Evolutionary conservation across 2,329 filamentous ascomycete species (phyloP).

Genomic region (Colletotrichum echinochloae): DNA sequence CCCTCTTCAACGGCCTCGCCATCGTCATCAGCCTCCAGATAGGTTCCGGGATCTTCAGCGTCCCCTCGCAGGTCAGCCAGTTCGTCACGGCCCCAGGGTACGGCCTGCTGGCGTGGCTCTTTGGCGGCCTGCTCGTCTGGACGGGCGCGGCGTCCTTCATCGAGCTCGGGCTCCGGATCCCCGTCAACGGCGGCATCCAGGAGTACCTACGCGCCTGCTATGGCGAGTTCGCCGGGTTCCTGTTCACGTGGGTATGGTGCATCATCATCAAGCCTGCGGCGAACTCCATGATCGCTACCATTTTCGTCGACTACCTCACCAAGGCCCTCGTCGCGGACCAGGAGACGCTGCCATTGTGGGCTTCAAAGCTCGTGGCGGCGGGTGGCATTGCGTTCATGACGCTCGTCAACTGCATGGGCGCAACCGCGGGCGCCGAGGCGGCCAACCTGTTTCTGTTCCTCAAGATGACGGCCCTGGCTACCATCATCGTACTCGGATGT

Average conservation of each 20-base stretch:
- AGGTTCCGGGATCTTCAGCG: slow-evolving; percentile 61
- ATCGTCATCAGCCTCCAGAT: slow-evolving; percentile 61
- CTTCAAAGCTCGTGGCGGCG: slow-evolving; percentile 53
- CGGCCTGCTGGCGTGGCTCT: slow-evolving; percentile 56
- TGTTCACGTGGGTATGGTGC: slow-evolving; percentile 59
- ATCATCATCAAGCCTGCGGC: slow-evolving; percentile 57
- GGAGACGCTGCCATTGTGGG: slow-evolving; percentile 41
- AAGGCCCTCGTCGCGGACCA: slow-evolving; percentile 47
- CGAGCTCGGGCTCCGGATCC: slow-evolving; percentile 59
- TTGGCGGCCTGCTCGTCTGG: slow-evolving; percentile 59
- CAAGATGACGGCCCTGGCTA: slow-evolving; percentile 43
- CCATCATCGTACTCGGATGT: slow-evolving; percentile 43
- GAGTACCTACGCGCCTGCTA: slow-evolving; percentile 57
- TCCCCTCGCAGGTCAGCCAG: slow-evolving; percentile 56
- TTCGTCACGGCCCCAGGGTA: slow-evolving; percentile 56
- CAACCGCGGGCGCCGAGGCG: slow-evolving; percentile 52
- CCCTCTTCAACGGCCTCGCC: slow-evolving; percentile 50
- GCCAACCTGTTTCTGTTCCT: slow-evolving; percentile 56
- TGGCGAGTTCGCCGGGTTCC: slow-evolving; percentile 56
- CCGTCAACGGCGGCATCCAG: slow-evolving; percentile 59
- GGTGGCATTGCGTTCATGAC: slow-evolving; percentile 53
- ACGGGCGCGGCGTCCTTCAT: slow-evolving; percentile 60
- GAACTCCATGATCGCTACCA: slow-evolving; percentile 58
- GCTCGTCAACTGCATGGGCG: slow-evolving; percentile 57
- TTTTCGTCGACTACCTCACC: slow-evolving; percentile 57